phyloP scores from a whole-genome alignment of 2,329 filamentous ascomycete species.

The Coniochaeta hoffmannii region DNA sequence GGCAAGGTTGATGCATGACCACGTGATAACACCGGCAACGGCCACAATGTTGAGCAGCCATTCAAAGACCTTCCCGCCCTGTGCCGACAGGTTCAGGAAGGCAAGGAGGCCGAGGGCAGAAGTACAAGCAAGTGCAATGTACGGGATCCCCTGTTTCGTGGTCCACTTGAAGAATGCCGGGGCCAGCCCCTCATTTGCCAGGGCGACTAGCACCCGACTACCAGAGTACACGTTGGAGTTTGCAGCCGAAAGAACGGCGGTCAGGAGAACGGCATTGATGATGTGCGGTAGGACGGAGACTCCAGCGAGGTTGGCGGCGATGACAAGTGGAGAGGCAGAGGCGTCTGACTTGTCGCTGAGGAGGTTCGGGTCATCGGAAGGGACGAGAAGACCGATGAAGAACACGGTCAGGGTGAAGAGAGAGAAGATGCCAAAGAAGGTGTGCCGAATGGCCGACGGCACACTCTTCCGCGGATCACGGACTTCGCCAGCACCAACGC shows the following conservation, averaged over 20 bases:
- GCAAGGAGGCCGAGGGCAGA: slow-evolving; percentile 55
- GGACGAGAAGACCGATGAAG: slow-evolving; percentile 65
- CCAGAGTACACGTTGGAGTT: slow-evolving; percentile 72
- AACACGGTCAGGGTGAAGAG: slow-evolving; percentile 61
- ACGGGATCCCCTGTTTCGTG: slow-evolving; percentile 55
- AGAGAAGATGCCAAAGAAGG: slow-evolving; percentile 66
- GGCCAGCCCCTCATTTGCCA: slow-evolving; percentile 57
- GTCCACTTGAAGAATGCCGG: slow-evolving; percentile 52
- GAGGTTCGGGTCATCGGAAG: slow-evolving; percentile 50
- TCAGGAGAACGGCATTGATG: slow-evolving; percentile 72
- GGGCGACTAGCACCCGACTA: slow-evolving; percentile 58
- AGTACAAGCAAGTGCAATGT: slow-evolving; percentile 48
- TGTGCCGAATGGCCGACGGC: slow-evolving; percentile 64
- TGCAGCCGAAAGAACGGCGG: slow-evolving; percentile 70
- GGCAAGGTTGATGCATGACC: slow-evolving; percentile 58
- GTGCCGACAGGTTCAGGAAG: slow-evolving; percentile 58
- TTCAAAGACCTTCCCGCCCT: slow-evolving; percentile 55
- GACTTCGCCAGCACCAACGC: slow-evolving; percentile 71
- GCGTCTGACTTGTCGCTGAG: slow-evolving; percentile 46
- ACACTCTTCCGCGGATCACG: slow-evolving; percentile 65
- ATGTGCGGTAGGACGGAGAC: slow-evolving; percentile 58
- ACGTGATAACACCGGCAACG: slow-evolving; percentile 63
- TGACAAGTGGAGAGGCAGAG: slow-evolving; percentile 58
- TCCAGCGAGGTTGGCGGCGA: slow-evolving; percentile 53
- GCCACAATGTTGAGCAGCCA: slow-evolving; percentile 68